Percentiles rank a stretch among this genome's conserved stretches.
phyloP scores from a whole-genome alignment of 164 flowering plant genomes.

The Chimonanthus salicifolius region DNA sequence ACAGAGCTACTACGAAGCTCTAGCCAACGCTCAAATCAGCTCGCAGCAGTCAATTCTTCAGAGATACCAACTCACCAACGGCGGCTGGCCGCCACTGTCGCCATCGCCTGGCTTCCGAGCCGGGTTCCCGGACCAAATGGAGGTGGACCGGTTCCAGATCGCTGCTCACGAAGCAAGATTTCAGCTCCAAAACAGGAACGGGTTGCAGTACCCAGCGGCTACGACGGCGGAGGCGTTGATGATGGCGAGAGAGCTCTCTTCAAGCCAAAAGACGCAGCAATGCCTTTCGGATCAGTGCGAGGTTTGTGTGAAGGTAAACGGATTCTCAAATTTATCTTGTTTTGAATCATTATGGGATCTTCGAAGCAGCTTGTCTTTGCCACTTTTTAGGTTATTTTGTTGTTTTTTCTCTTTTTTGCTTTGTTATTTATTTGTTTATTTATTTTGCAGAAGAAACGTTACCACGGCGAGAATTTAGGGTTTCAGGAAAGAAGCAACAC shows the following conservation, averaged over 20 bases:
- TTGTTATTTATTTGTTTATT: background rate
- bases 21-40: background rate
- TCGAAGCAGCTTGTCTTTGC: background rate
- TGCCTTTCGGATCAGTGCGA: conserved; percentile 14
- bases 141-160: background rate
- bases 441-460: conserved; percentile 7
- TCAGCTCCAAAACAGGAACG: background rate
- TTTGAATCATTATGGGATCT: background rate
- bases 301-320: conserved; percentile 12
- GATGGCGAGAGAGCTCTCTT: conserved; percentile 22
- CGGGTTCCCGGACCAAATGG: background rate
- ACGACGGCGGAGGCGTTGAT: background rate
- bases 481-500: conserved; percentile 3
- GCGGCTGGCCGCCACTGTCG: background rate
- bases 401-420: background rate
- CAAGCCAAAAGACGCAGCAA: conserved; percentile 17
- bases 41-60: background rate
- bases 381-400: background rate
- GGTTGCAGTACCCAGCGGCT: background rate
- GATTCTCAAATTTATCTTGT: background rate
- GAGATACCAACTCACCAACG: background rate
- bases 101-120: background rate
- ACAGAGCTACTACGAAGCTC: background rate
- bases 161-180: conserved; percentile 5
- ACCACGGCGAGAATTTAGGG: conserved; percentile 12